Evolutionary conservation across 2,329 filamentous ascomycete species (phyloP), one percentile per base, ranked within the genome.

Genomic region (Aspergillus awamori): DNA sequence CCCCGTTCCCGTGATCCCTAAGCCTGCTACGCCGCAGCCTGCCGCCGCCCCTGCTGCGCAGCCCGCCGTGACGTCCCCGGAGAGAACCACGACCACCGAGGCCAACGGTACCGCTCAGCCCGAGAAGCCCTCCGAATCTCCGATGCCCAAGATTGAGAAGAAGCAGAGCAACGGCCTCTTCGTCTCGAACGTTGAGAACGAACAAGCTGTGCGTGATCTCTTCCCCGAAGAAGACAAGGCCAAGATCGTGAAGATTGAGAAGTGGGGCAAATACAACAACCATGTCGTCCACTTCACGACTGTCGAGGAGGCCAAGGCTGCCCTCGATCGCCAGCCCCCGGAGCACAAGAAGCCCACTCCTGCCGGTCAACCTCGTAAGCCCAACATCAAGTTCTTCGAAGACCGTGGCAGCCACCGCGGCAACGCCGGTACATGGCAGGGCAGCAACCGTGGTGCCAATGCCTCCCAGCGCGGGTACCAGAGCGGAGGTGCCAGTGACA

Each of bases 241-340:
- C 33, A 97, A 96, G 80, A 92, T 97, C 66, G 77, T 86, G 58
- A 89, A 88, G 77, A 83, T 94, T 54, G 89, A 92, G 49, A 79
- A 80, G 66, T 82, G 81, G 70, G 77, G 86, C 59, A 93, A 92
- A 78, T 91, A 88, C 81, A 89, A 88, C 81, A 89, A 89, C 39
- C 87, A 87, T 71, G 91, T 97, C 53, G 92, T 92, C 26, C 89
- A 93, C 67, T 98, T 98, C 80, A 87, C 89, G 73, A 91, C 84
- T 2, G 73, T 82, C 3, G 90, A 96, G 67, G 91, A 96, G 53
- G 91, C 94, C 72, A 91, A 93, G 69, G 86, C 84, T 36, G 92
- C 93, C 36, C 84, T 97, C 71, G 85, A 87, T 45, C 88, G 87
- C 65, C 83, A 96, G 61, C 86, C 92, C 5, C 84, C 88, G 13